These are phyloP conservation scores for Spencermartinsiella ligniputridi DNA, from an alignment of 1,139 yeast genomes.

Conservation along the genomic window DNA sequence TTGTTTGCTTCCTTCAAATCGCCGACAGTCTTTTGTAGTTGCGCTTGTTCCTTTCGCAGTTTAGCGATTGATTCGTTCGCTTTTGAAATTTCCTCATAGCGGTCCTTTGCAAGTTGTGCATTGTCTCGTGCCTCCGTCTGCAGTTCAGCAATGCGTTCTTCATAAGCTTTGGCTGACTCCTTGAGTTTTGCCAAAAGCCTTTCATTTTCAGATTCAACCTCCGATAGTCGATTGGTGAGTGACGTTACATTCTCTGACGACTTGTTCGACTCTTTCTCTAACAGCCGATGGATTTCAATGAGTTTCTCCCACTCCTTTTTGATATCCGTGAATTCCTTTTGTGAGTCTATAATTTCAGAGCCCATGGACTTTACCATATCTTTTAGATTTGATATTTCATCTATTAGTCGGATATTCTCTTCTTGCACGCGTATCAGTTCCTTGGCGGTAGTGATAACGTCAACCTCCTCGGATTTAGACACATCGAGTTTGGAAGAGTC, in stretches of 20 bases:
- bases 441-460: too few relatives aligned
- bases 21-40: slow-evolving; percentile 7
- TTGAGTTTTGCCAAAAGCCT: slow-evolving; percentile 3
- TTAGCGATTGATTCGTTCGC: slow-evolving; percentile 14
- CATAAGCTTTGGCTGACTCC: slow-evolving; percentile 4
- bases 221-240: neutral
- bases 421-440: slow-evolving; percentile 10
- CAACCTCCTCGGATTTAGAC: slow-evolving; percentile 15
- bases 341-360: slow-evolving; percentile 15
- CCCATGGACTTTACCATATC: slow-evolving; percentile 12
- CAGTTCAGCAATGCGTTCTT: slow-evolving; percentile 7
- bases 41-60: slow-evolving; percentile 14
- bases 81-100: slow-evolving; percentile 20
- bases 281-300: too few relatives aligned
- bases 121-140: neutral
- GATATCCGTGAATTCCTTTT: slow-evolving; percentile 26
- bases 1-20: slow-evolving; percentile 11
- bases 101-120: slow-evolving; percentile 11
- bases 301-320: slow-evolving; percentile 32
- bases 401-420: slow-evolving; percentile 12
- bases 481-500: too few relatives aligned
- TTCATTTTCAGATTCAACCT: slow-evolving; percentile 4
- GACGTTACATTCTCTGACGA: too few relatives aligned
- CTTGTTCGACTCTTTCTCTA: too few relatives aligned
- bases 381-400: slow-evolving; percentile 17